Conservation (phyloP, 169 alveolate species). For the Pseudocohnilembus persalinus region DNA sequence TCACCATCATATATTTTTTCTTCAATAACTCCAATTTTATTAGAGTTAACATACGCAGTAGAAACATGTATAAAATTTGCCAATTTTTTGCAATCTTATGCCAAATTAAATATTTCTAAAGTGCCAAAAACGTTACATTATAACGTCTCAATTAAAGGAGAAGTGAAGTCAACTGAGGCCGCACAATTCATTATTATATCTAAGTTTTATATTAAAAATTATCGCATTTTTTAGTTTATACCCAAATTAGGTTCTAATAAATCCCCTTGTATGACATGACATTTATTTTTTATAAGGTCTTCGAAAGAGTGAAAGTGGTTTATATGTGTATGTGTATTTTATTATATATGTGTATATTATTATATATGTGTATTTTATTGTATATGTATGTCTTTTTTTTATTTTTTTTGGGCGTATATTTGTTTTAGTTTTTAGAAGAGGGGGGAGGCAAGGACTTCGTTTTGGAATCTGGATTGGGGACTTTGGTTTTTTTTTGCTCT, state of each 20-base stretch:
- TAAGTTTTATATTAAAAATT: not conserved
- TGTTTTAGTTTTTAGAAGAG: not conserved
- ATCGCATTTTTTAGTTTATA: not conserved
- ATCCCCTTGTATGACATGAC: not conserved
- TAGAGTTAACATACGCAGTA: slow-evolving; percentile 4
- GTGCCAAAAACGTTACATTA: not conserved
- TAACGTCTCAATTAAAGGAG: not conserved
- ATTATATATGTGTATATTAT: no score
- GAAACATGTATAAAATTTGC: not conserved
- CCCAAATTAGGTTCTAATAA: not conserved
- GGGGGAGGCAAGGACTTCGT: not conserved
- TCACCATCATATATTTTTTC: not conserved
- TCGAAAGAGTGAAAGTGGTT: not conserved
- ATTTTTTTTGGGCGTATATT: not conserved
- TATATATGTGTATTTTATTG: no score
- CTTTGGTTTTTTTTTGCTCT: not conserved
- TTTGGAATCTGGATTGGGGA: not conserved
- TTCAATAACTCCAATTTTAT: not conserved
- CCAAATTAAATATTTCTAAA: not conserved
- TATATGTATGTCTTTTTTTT: no score
- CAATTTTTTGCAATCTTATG: not conserved
- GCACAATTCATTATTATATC: slow-evolving; percentile 5
- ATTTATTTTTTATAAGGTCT: not conserved
- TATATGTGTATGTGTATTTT: no score
- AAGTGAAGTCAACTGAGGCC: not conserved